phyloP scores from a whole-genome alignment of 108 stramenopile species.

The Parietichytrium sp. region DNA sequence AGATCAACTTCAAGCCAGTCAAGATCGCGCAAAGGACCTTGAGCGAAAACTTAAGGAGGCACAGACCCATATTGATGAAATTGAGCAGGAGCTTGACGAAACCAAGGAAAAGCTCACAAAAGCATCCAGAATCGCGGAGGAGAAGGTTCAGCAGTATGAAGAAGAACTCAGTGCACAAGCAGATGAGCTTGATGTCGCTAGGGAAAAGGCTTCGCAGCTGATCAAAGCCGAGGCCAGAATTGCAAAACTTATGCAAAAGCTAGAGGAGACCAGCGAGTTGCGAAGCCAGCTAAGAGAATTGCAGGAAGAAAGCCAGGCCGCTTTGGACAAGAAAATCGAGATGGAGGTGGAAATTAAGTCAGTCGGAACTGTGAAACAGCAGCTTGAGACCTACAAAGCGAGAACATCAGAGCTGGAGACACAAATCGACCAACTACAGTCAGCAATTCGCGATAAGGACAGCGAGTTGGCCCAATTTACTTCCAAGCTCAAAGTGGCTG shows the following conservation, averaged over 20 bases:
- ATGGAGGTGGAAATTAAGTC: constrained; percentile 32
- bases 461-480: not conserved
- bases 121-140: not conserved
- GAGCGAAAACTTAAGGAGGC: not conserved
- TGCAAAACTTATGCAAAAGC: constrained; percentile 37
- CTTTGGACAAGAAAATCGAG: not conserved
- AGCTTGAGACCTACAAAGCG: constrained; percentile 30
- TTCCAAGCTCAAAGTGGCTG: constrained; percentile 24
- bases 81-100: constrained; percentile 9
- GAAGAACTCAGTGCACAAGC: constrained; percentile 23
- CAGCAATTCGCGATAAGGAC: not conserved
- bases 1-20: not conserved
- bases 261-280: constrained; percentile 9
- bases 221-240: constrained; percentile 29
- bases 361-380: not conserved
- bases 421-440: not conserved
- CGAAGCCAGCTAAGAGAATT: constrained; percentile 5
- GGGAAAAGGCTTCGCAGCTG: constrained; percentile 14
- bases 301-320: constrained; percentile 21
- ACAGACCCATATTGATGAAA: not conserved
- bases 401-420: constrained; percentile 2
- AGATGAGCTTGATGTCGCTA: constrained; percentile 28
- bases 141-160: not conserved
- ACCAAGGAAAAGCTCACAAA: not conserved
- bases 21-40: constrained; percentile 1